Percentiles rank a stretch among this genome's conserved stretches.
Evolutionary conservation across 768 basidiomycete genomes (phyloP).

Genomic region (Zangia roseola): DNA sequence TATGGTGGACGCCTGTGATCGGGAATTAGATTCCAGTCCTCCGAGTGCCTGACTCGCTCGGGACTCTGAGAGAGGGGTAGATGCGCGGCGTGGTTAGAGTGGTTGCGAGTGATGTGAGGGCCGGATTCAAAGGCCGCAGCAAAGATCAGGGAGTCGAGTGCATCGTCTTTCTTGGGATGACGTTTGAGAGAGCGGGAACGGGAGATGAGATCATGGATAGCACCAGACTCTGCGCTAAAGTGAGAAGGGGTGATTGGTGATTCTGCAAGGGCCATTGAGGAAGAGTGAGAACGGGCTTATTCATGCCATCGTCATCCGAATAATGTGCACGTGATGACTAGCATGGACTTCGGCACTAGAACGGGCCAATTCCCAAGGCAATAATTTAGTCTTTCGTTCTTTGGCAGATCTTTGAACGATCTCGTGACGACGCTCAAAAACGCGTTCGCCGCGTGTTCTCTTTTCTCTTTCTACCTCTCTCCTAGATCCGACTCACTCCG

Average conservation of each 20-base stretch:
- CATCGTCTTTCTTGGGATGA: slow-evolving; percentile 62
- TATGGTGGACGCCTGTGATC: slow-evolving; percentile 55
- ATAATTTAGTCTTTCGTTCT: too few species aligned
- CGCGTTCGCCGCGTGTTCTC: slow-evolving; percentile 10
- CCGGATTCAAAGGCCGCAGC: slow-evolving; percentile 74
- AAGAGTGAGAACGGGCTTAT: not conserved
- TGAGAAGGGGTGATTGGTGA: slow-evolving; percentile 29
- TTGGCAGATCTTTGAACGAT: not conserved
- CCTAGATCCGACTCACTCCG: too few species aligned
- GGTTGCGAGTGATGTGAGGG: slow-evolving; percentile 79
- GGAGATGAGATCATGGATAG: slow-evolving; percentile 66
- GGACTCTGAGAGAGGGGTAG: slow-evolving; percentile 42
- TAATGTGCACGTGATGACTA: slow-evolving; percentile 8
- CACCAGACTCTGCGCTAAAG: slow-evolving; percentile 43
- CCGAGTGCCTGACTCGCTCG: slow-evolving; percentile 52
- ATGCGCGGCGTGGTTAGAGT: slow-evolving; percentile 80
- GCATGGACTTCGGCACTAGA: too few species aligned
- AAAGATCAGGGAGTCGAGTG: slow-evolving; percentile 76
- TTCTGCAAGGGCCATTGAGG: slow-evolving; percentile 28
- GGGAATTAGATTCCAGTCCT: slow-evolving; percentile 36
- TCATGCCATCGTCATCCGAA: too few species aligned
- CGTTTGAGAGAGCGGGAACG: slow-evolving; percentile 42
- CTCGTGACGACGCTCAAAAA: too few species aligned
- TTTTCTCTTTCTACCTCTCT: not conserved
- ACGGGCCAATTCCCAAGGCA: too few species aligned